Evolutionary conservation across 148 eudicot genomes (phyloP).

Genomic region (Arctostaphylos glauca): DNA sequence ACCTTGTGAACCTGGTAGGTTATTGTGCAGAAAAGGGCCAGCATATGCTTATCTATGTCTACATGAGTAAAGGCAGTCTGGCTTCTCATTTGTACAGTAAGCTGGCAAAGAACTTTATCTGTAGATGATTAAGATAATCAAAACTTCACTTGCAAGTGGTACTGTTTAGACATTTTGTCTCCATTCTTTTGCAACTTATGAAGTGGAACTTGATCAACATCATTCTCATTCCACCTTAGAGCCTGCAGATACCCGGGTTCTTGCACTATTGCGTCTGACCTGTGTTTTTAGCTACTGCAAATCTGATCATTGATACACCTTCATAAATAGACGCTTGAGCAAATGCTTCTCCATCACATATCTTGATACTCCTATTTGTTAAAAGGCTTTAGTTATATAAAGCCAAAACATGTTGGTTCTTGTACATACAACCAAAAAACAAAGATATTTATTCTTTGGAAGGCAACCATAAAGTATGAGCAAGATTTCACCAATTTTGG

Average conservation of each 20-base stretch:
- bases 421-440: neutral
- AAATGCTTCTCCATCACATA: neutral
- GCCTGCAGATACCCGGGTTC: neutral
- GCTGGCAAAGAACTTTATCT: slow-evolving; percentile 22
- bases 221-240: neutral
- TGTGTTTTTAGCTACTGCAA: neutral
- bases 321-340: neutral
- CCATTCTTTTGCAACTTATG: neutral
- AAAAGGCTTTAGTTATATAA: neutral
- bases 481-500: neutral
- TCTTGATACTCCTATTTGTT: neutral
- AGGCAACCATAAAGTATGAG: neutral
- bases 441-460: neutral
- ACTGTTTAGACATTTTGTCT: neutral
- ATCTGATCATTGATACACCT: neutral
- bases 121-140: neutral
- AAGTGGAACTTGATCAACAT: neutral
- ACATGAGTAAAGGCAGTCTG: slow-evolving; percentile 89
- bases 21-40: slow-evolving; percentile 92
- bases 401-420: neutral
- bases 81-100: slow-evolving; percentile 89
- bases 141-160: neutral
- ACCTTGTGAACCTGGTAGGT: slow-evolving; percentile 93
- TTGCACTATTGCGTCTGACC: neutral
- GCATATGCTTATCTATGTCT: slow-evolving; percentile 86